Evolutionary conservation across 75 land plant genomes (phyloP).

Genomic region (Cunninghamia lanceolata): DNA sequence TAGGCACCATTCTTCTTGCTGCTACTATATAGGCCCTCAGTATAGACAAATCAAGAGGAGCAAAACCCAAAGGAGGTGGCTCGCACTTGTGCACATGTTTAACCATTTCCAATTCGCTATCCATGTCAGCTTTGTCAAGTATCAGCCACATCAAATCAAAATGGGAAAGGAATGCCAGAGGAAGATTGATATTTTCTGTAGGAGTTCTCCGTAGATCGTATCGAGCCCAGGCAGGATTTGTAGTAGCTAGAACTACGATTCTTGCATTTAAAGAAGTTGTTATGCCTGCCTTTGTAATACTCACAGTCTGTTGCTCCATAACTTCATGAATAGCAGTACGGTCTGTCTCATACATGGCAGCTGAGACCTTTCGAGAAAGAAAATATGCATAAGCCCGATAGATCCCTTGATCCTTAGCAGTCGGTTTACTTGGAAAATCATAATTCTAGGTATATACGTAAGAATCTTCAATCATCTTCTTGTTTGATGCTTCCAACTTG

Average conservation of each 20-base stretch:
- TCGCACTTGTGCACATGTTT: constrained; percentile 79
- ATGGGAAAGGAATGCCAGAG: constrained; percentile 90
- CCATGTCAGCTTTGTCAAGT: constrained; percentile 92
- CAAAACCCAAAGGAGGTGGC: too few species aligned
- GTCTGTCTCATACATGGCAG: constrained; percentile 93
- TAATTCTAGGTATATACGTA: constrained; percentile 84
- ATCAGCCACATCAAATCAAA: constrained; percentile 97
- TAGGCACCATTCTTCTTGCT: too few species aligned
- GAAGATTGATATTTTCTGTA: constrained; percentile 97
- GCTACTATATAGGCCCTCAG: too few species aligned
- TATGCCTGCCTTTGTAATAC: too few species aligned
- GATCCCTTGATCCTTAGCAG: constrained; percentile 44
- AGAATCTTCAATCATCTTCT: constrained; percentile 99
- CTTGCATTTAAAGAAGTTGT: too few species aligned
- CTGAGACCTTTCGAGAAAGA: constrained; percentile 68
- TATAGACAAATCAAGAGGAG: constrained; percentile 84
- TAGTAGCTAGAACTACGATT: too few species aligned
- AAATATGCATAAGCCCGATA: constrained; percentile 76
- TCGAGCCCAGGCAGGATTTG: constrained; percentile 96
- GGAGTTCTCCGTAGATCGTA: constrained; percentile 97
- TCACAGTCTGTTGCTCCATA: constrained; percentile 99
- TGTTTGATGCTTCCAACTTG: too few species aligned
- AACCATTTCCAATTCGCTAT: constrained; percentile 91
- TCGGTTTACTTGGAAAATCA: constrained; percentile 25
- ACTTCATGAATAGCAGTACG: constrained; percentile 98